phyloP scores from a whole-genome alignment of 139 green algal genomes.

The Raphidocelis subcapitata region DNA sequence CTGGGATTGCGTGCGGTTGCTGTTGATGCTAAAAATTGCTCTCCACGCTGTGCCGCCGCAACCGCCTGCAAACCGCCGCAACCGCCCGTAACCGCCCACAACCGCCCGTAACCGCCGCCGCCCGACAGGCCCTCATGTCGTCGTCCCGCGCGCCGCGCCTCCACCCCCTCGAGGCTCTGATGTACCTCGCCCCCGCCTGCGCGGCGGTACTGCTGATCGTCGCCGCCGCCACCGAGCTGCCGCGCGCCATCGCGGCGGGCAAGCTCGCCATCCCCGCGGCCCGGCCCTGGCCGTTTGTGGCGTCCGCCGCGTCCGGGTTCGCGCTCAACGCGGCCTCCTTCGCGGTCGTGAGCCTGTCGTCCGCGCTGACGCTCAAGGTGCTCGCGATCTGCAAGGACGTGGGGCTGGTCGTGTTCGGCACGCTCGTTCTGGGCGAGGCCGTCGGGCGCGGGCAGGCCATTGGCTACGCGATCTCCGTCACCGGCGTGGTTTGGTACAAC shows the following conservation, averaged over 20 bases:
- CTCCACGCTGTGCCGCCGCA: no score
- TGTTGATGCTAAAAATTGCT: no score
- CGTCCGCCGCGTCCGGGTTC: conserved; percentile 13
- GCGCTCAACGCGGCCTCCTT: conserved; percentile 15
- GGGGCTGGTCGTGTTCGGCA: conserved; percentile 9
- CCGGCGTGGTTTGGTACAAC: conserved; percentile 23
- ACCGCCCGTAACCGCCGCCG: no score
- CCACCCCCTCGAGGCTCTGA: conserved; percentile 16
- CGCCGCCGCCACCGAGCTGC: no score
- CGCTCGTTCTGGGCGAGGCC: background rate
- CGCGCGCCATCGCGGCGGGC: no score
- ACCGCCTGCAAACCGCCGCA: no score
- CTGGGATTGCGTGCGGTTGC: conserved; percentile 11
- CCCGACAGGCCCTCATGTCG: no score
- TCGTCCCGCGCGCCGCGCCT: background rate
- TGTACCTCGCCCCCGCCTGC: conserved; percentile 12
- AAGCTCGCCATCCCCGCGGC: background rate
- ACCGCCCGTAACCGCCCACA: no score
- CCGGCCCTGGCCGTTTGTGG: conserved; percentile 1
- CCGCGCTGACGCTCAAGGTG: conserved; percentile 22
- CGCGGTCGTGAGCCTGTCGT: conserved; percentile 13
- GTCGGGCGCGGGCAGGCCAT: background rate
- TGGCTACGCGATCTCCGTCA: conserved; percentile 2
- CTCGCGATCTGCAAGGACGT: conserved; percentile 26
- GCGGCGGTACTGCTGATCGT: no score